A percentile compares a stretch with the other conserved stretches of the same genome.
These are phyloP conservation scores for Metschnikowia anglica DNA, from an alignment of 805 yeast species.

Conservation along the genomic window DNA sequence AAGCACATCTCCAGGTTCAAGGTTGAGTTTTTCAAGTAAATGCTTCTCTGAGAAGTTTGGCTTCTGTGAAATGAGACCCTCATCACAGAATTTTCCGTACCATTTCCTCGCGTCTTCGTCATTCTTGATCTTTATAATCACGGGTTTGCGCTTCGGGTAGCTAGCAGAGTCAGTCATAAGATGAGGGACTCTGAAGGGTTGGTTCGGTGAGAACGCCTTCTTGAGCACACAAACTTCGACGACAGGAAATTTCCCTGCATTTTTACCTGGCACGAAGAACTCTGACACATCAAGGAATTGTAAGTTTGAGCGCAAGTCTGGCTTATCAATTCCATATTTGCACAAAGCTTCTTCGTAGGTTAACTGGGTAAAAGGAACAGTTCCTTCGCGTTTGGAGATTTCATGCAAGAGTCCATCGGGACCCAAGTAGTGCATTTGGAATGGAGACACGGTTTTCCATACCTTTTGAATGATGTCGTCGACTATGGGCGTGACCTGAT, in stretches of 20 bases:
- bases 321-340: constrained; percentile 88
- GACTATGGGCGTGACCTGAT: constrained; percentile 63
- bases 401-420: constrained; percentile 30
- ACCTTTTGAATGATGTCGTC: constrained; percentile 53
- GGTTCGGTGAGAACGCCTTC: constrained; percentile 38
- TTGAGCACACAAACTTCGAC: constrained; percentile 71
- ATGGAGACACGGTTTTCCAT: constrained; percentile 51
- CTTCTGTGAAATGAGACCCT: constrained; percentile 22
- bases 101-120: constrained; percentile 43
- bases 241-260: constrained; percentile 53
- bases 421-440: constrained; percentile 40
- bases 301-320: constrained; percentile 73
- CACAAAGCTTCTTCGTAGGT: constrained; percentile 68
- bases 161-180: constrained; percentile 39
- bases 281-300: constrained; percentile 49
- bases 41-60: constrained; percentile 18
- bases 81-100: constrained; percentile 41
- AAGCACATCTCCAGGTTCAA: constrained; percentile 68
- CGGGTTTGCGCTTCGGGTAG: constrained; percentile 60
- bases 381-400: constrained; percentile 1
- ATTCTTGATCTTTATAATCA: constrained; percentile 49
- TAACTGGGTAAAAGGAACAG: constrained; percentile 38
- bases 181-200: constrained; percentile 34
- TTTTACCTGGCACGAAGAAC: constrained; percentile 31
- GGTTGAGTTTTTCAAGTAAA: constrained; percentile 30